phyloP scores from a whole-genome alignment of 73 alveolate genomes.

The Urostyla sp. region DNA sequence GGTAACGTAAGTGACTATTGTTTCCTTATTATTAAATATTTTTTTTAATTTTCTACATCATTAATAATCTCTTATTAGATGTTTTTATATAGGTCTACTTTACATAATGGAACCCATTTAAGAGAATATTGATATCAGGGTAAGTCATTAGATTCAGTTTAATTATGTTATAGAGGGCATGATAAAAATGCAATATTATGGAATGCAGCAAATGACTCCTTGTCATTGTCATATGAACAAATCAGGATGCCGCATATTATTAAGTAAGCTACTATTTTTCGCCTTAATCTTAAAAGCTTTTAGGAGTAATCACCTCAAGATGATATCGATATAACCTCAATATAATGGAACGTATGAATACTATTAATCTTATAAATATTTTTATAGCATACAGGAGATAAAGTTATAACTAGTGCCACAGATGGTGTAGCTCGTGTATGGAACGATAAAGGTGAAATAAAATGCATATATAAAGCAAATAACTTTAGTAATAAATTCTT shows the following conservation, averaged over 20 bases:
- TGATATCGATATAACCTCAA: constrained; percentile 28
- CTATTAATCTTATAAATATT: neutral
- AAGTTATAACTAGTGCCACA: constrained; percentile 57
- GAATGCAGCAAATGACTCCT: constrained; percentile 23
- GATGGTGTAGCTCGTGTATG: constrained; percentile 68
- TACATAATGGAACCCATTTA: constrained; percentile 65
- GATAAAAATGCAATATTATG: constrained; percentile 53
- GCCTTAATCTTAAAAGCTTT: neutral
- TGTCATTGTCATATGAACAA: too few species aligned
- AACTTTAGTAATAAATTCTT: neutral
- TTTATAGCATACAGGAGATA: constrained; percentile 37
- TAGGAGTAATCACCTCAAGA: too few species aligned
- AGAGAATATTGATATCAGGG: constrained; percentile 34
- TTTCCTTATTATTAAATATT: too few species aligned
- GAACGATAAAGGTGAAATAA: constrained; percentile 61
- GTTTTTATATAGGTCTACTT: constrained; percentile 19
- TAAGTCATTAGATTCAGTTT: neutral
- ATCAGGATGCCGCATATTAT: too few species aligned
- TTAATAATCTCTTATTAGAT: too few species aligned
- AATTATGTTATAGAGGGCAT: constrained; percentile 38
- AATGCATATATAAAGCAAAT: constrained; percentile 27
- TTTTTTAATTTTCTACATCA: too few species aligned
- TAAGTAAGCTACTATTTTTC: neutral
- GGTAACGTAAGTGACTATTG: constrained; percentile 7
- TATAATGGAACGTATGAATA: constrained; percentile 64